Evolutionary conservation across 2,329 filamentous ascomycete species (phyloP), one percentile per base, ranked within the genome.

Genomic region (Sporothrix curviconia): DNA sequence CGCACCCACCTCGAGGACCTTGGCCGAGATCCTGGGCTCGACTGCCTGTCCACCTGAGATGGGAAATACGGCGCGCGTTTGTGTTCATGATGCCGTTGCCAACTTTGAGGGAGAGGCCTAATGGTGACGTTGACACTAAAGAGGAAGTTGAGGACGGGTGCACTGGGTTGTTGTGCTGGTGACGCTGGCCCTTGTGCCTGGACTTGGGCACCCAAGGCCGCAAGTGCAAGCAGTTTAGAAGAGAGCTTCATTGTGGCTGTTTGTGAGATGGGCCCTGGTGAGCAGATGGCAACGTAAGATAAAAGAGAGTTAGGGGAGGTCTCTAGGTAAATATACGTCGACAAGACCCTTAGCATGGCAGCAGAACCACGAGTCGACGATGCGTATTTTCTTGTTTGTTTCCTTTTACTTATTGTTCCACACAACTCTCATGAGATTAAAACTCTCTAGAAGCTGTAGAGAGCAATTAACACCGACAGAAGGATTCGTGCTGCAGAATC

Each of bases 21-120:
- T 53, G 65, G 64, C 66, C 9, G 59, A 54, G 9, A 69, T 32
- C 22, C 52, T 62, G 3, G 67, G 67, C 0, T 67, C 67, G 1
- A 61, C 47, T 24, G 69, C 69, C 4, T 62, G 65, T 0, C 67
- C 66, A 1, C 66, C 67, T 0, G 51, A 59, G 51, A 69, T 69
- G 51, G 66, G 67, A 15, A 69, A 66, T 1, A 65, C 66, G 2
- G 54, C 51, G 3, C 64, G 64, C 6, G 62, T n/a, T 57, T 3
- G 64, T 66, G 5, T 64, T 60, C 1, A 37, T 55, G 14, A 66
- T 66, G 2, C 64, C 64, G 3, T 53, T 39, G 36, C 67, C 67
- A 14, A 68, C 63, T 14, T 57, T 51, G 42, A 68, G 52, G 17
- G 60, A 12, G 2, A 61, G 15, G 7, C 60, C 64, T 42, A n/a